A percentile compares a stretch with the other conserved stretches of the same genome.
Evolutionary conservation across 495 filamentous ascomycete genomes (phyloP).

Genomic region (Aspergillus affinis): DNA sequence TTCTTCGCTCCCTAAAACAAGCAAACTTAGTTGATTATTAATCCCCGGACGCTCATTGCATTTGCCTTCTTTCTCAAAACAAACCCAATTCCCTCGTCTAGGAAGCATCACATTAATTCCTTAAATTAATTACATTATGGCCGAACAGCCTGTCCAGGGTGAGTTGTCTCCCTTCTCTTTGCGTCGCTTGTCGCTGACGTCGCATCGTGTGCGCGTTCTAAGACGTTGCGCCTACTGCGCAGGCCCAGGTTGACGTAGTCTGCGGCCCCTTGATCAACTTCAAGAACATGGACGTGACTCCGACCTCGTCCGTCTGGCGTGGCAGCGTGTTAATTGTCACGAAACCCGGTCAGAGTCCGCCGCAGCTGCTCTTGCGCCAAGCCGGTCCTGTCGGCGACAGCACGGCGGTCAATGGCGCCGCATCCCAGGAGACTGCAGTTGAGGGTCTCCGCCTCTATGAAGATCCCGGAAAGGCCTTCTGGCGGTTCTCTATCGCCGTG

Average conservation of each 20-base stretch:
- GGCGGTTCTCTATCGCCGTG: constrained; percentile 69
- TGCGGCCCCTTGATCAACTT: constrained; percentile 86
- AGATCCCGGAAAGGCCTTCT: constrained; percentile 75
- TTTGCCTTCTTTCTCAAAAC: constrained; percentile 1
- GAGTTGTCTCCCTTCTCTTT: constrained; percentile 1
- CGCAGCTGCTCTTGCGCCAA: constrained; percentile 49
- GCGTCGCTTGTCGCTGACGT: constrained; percentile 1
- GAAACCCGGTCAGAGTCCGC: constrained; percentile 57
- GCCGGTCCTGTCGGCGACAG: constrained; percentile 36
- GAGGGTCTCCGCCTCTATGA: constrained; percentile 73
- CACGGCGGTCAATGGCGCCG: constrained; percentile 9
- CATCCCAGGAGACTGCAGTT: constrained; percentile 27
- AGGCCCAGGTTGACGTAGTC: constrained; percentile 59
- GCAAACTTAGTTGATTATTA: not conserved
- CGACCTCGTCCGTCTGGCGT: constrained; percentile 60
- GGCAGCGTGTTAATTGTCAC: constrained; percentile 83
- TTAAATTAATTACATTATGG: not conserved
- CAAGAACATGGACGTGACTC: constrained; percentile 68
- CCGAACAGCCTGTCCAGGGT: not conserved
- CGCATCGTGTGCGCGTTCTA: not conserved
- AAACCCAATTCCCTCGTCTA: no score
- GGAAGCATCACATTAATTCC: not conserved
- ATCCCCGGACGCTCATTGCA: constrained; percentile 1
- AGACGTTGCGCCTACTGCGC: constrained; percentile 8
- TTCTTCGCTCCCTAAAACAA: not conserved